phyloP scores from a whole-genome alignment of 2,329 filamentous ascomycete genomes.

The Tolypocladium sp. region DNA sequence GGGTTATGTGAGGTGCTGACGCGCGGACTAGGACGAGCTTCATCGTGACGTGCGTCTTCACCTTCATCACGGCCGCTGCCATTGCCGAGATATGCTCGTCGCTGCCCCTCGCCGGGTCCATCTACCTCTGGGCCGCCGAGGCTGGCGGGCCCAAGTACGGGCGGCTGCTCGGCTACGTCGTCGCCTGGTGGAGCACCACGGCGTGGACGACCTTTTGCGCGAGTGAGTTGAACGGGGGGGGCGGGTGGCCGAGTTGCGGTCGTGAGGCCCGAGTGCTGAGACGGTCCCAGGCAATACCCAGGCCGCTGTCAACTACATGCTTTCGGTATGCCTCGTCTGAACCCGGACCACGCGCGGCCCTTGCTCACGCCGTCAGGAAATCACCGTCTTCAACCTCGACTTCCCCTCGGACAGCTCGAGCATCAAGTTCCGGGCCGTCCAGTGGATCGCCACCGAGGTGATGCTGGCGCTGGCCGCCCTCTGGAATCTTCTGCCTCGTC shows the following conservation, averaged over 20 bases:
- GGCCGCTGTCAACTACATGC: background rate
- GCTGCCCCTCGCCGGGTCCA: constrained; percentile 47
- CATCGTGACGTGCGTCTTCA: constrained; percentile 49
- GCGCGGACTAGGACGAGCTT: constrained; percentile 42
- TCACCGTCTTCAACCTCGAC: constrained; percentile 45
- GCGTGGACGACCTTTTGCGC: constrained; percentile 52
- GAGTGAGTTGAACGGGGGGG: too few species aligned
- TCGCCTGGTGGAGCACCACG: constrained; percentile 56
- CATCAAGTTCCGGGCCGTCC: constrained; percentile 49
- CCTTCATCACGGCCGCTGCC: constrained; percentile 50
- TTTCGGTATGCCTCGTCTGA: background rate
- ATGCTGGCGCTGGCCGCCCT: constrained; percentile 39
- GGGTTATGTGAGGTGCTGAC: background rate
- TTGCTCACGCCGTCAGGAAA: constrained; percentile 29
- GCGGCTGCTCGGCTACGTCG: constrained; percentile 48
- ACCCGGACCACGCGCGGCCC: background rate
- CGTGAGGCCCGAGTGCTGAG: too few species aligned
- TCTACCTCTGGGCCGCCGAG: constrained; percentile 54
- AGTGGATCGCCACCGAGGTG: constrained; percentile 49
- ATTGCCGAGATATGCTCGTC: constrained; percentile 53
- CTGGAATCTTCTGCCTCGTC: constrained; percentile 36
- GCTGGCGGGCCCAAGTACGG: constrained; percentile 45
- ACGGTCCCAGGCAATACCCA: background rate
- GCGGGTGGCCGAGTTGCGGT: too few species aligned
- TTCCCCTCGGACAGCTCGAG: constrained; percentile 42